These are phyloP conservation scores for Claviceps digitariae DNA, from an alignment of 2,329 filamentous ascomycete species.

Conservation along the genomic window DNA sequence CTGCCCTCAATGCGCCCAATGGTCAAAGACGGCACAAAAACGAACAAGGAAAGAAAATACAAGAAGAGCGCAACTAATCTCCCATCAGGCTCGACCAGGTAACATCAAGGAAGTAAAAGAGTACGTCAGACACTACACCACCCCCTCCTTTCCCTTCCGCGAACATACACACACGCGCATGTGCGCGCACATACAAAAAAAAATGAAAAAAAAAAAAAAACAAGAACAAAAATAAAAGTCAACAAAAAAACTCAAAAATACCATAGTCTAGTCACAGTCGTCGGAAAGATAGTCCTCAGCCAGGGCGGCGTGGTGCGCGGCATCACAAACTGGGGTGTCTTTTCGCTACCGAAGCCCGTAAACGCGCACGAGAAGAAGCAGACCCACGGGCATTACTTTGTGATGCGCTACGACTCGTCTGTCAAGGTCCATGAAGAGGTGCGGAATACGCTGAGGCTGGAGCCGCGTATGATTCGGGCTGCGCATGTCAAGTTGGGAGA, in stretches of 20 bases:
- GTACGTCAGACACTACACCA: conserved; percentile 39
- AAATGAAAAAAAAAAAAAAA: background rate
- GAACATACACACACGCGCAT: too few relatives aligned
- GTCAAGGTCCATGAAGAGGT: conserved; percentile 61
- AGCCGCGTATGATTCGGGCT: conserved; percentile 82
- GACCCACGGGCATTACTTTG: conserved; percentile 86
- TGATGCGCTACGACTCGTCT: conserved; percentile 87
- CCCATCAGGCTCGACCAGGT: conserved; percentile 74
- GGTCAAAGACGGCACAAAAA: too few relatives aligned
- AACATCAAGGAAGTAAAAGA: conserved; percentile 88
- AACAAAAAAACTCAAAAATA: conserved; percentile 72
- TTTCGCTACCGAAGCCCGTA: conserved; percentile 67
- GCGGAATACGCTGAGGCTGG: conserved; percentile 61
- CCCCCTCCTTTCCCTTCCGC: conserved; percentile 2
- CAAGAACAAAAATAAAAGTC: background rate
- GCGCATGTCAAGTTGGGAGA: conserved; percentile 76
- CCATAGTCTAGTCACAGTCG: too few relatives aligned
- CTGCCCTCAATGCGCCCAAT: too few relatives aligned
- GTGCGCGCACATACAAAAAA: background rate
- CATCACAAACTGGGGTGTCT: conserved; percentile 90
- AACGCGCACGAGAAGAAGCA: conserved; percentile 74
- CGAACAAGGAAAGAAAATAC: too few relatives aligned
- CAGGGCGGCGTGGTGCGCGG: conserved; percentile 83
- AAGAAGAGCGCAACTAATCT: too few relatives aligned
- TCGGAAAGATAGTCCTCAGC: conserved; percentile 69